Base-by-base conservation (phyloP, 345 rosid genomes). In the Hypericum perforatum region DNA sequence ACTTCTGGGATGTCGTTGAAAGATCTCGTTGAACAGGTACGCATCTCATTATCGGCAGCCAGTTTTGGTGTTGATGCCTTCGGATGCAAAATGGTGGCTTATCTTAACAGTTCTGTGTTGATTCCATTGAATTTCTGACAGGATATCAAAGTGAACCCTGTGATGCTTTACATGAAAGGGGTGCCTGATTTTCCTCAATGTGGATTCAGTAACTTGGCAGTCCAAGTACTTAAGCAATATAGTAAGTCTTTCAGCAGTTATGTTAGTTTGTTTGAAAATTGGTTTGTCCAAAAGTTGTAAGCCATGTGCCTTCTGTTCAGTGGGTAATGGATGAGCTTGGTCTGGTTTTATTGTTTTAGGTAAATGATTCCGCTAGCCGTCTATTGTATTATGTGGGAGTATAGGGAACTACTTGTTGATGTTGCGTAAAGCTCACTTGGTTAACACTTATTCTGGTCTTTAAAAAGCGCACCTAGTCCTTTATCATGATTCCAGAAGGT, bases 161-260 rank as follows among this genome's bases (percentile, higher is more conserved):
- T 88, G 51, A 84, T 92, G 91, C 67, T 92, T 37, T 92, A 83
- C 76, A 92, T 88, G 95, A 88, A 92, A 76, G 98, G 97, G 57
- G 78, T 82, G 40, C 97, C 97, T 46, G 97, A 88, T 47, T 49
- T 66, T 70, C 98, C 94, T 68, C 97, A 82, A 63, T 92, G 95
- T 70, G 97, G 97, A 52, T 92, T 88, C 74, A 92, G 98, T 69
- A 77, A 97, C 2, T 70, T 85, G 45, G 98, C 98, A n/a, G 91
- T 88, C 5, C 79, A 87, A 64, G 89, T 88, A 6, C 62, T 92
- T 68, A 76, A 78, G 15, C 87, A 78, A 5, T 85, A 92, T 63
- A 68, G 98, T 88, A 76, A 73, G 96, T 66, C 37, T 10, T 47
- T 55, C 11, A 32, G 5, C 15, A 14, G 10, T 39, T 55, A 8